Evolutionary conservation across 2,329 filamentous ascomycete genomes (phyloP), one percentile per base, ranked within the genome.

Genomic region (Penicillium sp.): DNA sequence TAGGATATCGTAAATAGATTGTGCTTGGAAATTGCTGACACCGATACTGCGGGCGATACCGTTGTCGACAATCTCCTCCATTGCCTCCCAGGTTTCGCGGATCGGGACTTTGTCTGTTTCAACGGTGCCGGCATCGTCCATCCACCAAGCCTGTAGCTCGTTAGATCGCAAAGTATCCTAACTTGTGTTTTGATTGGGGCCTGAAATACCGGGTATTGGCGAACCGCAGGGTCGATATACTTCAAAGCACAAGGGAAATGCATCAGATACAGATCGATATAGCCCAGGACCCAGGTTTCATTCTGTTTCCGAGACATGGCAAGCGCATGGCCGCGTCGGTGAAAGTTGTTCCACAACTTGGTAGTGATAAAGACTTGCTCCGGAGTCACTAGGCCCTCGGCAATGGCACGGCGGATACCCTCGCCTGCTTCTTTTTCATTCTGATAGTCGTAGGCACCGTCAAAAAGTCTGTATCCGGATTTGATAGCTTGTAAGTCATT

Each of bases 301-400:
- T 45, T 51, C 20, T 54, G 52, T 5, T 32, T 47, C 18, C 30
- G 32, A n/a, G 52, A 39, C 47, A 54, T 54, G 3, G 24, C 37
- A 1, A 51, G 12, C 7, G 47, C 44, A 10, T 54, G 43, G 3
- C 44, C 43, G 20, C 47, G 47, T 5, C 44, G 43, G 44, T 51
- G 52, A 32, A 44, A 54, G 39, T 54, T 54, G 32, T 54, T 54
- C 52, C 52, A 54, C 23, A 51, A 48, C 40, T 54, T 54, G 1
- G 52, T 51, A 15, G 48, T 48, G 34, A 54, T 48, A 47, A 54
- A 54, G 18, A 51, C 44, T 21, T 54, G 36, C 7, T 50, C 23
- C 32, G 47, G 52, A 15, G 47, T 51, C 3, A 54, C 52, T 1
- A 54, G 32, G 21, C 52, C 52, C 3, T 54, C 48, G 17, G 47